A percentile compares a stretch with the other conserved stretches of the same genome.
Evolutionary conservation across 1,284 basidiomycete genomes (phyloP).

Genomic region (Naganishia sp.): DNA sequence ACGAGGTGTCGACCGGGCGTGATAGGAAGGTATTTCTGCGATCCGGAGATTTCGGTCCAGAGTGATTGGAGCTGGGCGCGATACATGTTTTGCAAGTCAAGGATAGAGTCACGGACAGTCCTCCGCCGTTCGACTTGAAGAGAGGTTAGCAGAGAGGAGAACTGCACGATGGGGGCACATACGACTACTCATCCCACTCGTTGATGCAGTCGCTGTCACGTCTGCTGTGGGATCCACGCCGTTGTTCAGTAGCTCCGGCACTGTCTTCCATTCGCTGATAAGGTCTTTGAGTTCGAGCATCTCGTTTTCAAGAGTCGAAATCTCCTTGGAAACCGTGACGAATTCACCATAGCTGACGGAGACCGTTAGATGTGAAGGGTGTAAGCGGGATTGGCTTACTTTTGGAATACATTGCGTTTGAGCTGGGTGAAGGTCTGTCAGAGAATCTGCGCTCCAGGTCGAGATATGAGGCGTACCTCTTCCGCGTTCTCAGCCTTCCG

Average conservation of each 20-base stretch:
- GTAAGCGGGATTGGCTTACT: slow-evolving; percentile 59
- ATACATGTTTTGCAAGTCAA: slow-evolving; percentile 90
- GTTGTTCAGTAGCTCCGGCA: slow-evolving; percentile 74
- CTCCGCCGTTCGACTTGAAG: slow-evolving; percentile 59
- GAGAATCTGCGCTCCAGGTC: no score
- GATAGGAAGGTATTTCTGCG: slow-evolving; percentile 89
- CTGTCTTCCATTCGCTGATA: slow-evolving; percentile 89
- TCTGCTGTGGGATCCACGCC: slow-evolving; percentile 22
- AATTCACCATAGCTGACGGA: slow-evolving; percentile 84
- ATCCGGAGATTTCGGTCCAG: slow-evolving; percentile 91
- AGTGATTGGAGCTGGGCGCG: slow-evolving; percentile 89
- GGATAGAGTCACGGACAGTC: slow-evolving; percentile 82
- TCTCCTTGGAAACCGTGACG: slow-evolving; percentile 94
- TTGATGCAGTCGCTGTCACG: slow-evolving; percentile 51
- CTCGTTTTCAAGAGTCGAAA: slow-evolving; percentile 92
- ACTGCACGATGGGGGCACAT: neutral
- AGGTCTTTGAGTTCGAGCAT: slow-evolving; percentile 96
- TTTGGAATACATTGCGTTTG: slow-evolving; percentile 84
- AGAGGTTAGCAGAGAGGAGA: neutral
- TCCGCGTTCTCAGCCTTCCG: slow-evolving; percentile 46
- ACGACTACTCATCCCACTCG: slow-evolving; percentile 4
- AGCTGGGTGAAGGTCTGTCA: slow-evolving; percentile 54
- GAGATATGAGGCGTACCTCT: slow-evolving; percentile 38
- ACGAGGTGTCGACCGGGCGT: slow-evolving; percentile 88
- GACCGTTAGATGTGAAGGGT: no score